Percentiles rank a stretch among this genome's conserved stretches.
Evolutionary conservation across 2,329 filamentous ascomycete genomes (phyloP).

Genomic region (Didymosphaeria variabile): DNA sequence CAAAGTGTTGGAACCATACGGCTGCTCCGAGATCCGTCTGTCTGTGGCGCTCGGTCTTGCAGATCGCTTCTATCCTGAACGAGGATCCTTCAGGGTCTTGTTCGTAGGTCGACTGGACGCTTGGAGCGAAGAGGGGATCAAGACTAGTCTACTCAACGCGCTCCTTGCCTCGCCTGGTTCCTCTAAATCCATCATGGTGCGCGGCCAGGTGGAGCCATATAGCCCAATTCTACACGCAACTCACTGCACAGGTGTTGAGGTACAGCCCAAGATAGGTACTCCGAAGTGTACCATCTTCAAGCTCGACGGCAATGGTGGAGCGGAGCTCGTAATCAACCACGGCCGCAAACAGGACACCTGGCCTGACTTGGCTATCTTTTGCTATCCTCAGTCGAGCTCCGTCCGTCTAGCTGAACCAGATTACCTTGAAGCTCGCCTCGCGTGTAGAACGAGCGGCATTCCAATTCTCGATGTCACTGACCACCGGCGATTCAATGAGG

Average conservation of each 20-base stretch:
- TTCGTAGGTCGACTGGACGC: constrained; percentile 42
- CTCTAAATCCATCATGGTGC: constrained; percentile 47
- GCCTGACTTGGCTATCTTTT: constrained; percentile 47
- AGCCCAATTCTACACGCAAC: constrained; percentile 41
- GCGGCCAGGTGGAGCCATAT: constrained; percentile 43
- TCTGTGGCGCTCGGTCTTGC: constrained; percentile 42
- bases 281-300: constrained; percentile 23
- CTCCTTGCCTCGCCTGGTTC: constrained; percentile 40
- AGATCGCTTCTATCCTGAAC: constrained; percentile 32
- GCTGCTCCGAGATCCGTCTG: constrained; percentile 37
- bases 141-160: constrained; percentile 41
- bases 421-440: constrained; percentile 33
- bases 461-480: constrained; percentile 44
- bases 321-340: constrained; percentile 31
- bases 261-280: constrained; percentile 20
- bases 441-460: constrained; percentile 34
- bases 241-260: constrained; percentile 34
- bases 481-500: constrained; percentile 36
- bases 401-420: constrained; percentile 6
- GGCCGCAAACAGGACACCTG: constrained; percentile 16
- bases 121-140: constrained; percentile 44
- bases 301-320: constrained; percentile 33
- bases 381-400: constrained; percentile 30
- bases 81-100: constrained; percentile 43
- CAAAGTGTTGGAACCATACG: constrained; percentile 37